Conservation (phyloP, 768 basidiomycete species). For the Leccinum broughii region DNA sequence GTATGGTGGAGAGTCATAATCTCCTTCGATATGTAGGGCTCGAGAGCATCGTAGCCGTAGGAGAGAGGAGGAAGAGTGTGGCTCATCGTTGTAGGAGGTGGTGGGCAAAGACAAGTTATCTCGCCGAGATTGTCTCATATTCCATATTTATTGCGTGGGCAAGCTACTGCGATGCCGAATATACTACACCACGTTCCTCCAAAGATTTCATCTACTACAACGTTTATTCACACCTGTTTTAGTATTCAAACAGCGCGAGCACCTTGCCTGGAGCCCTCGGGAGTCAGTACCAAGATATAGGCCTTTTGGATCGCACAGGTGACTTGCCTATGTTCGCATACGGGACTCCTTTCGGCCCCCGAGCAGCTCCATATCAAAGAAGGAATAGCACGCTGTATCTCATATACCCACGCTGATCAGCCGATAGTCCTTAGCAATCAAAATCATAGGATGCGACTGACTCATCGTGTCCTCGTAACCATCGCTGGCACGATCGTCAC, state of each 20-base stretch:
- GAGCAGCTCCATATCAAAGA: conserved; percentile 76
- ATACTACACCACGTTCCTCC: conserved; percentile 2
- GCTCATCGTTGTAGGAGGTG: conserved; percentile 31
- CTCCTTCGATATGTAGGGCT: conserved; percentile 88
- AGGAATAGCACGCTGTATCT: conserved; percentile 70
- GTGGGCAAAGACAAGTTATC: conserved; percentile 7
- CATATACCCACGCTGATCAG: conserved; percentile 12
- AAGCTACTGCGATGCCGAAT: background rate
- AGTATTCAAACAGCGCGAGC: conserved; percentile 36
- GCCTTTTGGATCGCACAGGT: conserved; percentile 1
- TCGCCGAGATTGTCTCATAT: conserved; percentile 14
- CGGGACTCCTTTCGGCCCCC: conserved; percentile 59
- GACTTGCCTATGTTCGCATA: conserved; percentile 65
- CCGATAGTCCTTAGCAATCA: conserved; percentile 4
- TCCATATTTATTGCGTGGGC: conserved; percentile 8
- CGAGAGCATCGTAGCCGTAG: conserved; percentile 85
- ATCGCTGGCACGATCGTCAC: conserved; percentile 40
- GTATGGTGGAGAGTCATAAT: conserved; percentile 96
- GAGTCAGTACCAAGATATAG: conserved; percentile 6
- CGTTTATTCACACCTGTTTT: background rate
- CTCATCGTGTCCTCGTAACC: conserved; percentile 58
- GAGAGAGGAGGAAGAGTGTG: conserved; percentile 71
- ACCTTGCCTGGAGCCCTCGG: conserved; percentile 29
- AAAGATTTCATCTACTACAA: background rate
- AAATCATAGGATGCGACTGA: conserved; percentile 39